Evolutionary conservation across 305 asterid species (phyloP), one percentile per base, ranked within the genome.

Genomic region (Solanum hybrid): DNA sequence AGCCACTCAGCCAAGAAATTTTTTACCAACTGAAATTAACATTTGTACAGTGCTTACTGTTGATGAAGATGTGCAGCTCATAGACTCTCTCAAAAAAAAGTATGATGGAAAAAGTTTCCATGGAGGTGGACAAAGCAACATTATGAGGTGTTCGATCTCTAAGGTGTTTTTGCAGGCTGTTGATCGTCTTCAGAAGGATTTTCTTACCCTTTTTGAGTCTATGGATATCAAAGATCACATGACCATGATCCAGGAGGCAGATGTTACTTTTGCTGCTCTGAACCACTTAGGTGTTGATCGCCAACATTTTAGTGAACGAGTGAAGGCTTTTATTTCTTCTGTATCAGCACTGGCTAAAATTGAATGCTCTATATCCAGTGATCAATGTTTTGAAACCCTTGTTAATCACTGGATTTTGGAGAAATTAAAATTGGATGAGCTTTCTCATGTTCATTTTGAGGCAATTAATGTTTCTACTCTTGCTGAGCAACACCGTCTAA

Each of bases 261-360:
- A 92, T 86, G 88, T 86, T 18, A 90, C 95, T 3, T 95, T 92
- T 89, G 89, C 91, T 61, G 96, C 96, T 26, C 89, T 95, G n/a
- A 94, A 92, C 83, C 89, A 76, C 26, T 84, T 94, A 78, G 42
- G 33, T 37, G 36, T 88, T 6, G 91, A 92, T 78, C 82, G 90
- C 87, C 88, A 39, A 76, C 90, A 91, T 78, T 90, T 94, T 71
- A 88, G 92, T 89, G 71, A 84, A 24, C 93, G 89, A 22, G 92
- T 86, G 6, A 67, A 89, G 40, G 93, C 91, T 13, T 90, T 93
- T 90, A 91, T 94, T 39, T 87, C 64, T 14, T 80, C 85, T 85
- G 95, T 96, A 81, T 88, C 79, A 10, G 86, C 89, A 46, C 89
- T 93, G 92, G 89, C 92, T 67, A 93, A 93, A 67, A 88, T 93